Conservation (phyloP, 129 eudicot genomes). For the Logfia minima region DNA sequence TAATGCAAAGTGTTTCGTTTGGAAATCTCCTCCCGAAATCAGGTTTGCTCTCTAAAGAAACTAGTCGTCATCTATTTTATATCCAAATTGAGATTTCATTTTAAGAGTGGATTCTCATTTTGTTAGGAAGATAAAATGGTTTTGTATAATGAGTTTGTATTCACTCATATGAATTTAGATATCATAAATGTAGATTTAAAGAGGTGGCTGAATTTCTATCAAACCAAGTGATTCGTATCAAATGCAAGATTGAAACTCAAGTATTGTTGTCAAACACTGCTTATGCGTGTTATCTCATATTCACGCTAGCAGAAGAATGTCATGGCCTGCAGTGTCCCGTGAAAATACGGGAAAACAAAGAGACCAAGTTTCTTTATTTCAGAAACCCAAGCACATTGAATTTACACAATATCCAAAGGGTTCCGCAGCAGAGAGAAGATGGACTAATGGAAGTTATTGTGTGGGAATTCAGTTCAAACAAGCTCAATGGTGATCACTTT, state of each 20-base stretch:
- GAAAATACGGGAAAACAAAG: neutral
- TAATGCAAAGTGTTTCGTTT: no score
- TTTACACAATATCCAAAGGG: neutral
- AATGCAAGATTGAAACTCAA: neutral
- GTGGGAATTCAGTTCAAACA: neutral
- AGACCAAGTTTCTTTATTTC: neutral
- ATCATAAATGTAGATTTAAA: neutral
- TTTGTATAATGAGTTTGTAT: neutral
- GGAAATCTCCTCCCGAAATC: no score
- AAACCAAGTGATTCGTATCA: neutral
- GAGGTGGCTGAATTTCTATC: neutral
- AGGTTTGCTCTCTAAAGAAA: no score
- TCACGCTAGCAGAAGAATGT: neutral
- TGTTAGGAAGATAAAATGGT: neutral
- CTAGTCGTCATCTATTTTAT: no score
- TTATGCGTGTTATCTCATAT: neutral
- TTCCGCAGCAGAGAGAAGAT: neutral
- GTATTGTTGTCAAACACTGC: neutral
- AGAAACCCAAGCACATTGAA: neutral
- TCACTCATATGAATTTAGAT: neutral
- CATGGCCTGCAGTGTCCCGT: neutral
- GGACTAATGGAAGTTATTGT: neutral
- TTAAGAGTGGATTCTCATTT: no score
- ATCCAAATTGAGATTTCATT: no score
- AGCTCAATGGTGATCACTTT: neutral